Evolutionary conservation across 1,139 yeast genomes (phyloP).

Genomic region (Yamadazyma atlantica): DNA sequence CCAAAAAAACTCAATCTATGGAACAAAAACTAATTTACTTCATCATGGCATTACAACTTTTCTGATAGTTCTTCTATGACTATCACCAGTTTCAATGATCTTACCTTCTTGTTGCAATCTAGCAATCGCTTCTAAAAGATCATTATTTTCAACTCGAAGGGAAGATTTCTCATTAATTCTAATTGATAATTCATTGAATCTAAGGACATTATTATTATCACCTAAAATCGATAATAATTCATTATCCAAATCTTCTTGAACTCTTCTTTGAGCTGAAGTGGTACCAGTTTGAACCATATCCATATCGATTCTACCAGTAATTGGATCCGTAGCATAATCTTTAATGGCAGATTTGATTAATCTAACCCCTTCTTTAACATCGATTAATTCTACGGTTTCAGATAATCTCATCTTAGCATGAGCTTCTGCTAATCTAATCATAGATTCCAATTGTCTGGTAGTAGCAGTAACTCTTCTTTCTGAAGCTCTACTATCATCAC

Average conservation of each 20-base stretch:
- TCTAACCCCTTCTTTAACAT: conserved; percentile 93
- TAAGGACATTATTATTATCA: conserved; percentile 42
- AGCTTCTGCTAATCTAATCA: conserved; percentile 93
- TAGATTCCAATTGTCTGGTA: conserved; percentile 92
- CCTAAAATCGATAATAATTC: conserved; percentile 55
- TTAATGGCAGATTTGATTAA: conserved; percentile 90
- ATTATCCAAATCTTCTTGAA: conserved; percentile 70
- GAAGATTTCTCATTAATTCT: conserved; percentile 70
- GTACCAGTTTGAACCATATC: conserved; percentile 96
- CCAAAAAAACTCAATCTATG: conserved; percentile 4
- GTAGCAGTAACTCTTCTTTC: conserved; percentile 97
- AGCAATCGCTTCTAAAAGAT: conserved; percentile 65
- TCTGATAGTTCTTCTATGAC: conserved; percentile 66
- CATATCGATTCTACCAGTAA: conserved; percentile 96
- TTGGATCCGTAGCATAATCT: conserved; percentile 97
- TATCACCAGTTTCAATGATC: conserved; percentile 70
- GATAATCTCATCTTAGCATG: conserved; percentile 95
- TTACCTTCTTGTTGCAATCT: conserved; percentile 77
- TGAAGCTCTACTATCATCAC: conserved; percentile 83
- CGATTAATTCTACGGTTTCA: conserved; percentile 65
- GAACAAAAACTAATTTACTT: conserved; percentile 2
- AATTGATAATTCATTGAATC: conserved; percentile 61
- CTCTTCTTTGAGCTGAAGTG: conserved; percentile 79
- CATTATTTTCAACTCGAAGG: conserved; percentile 66
- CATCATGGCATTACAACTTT: conserved; percentile 32